phyloP scores from a whole-genome alignment of 495 filamentous ascomycete genomes.

The Xylaria castorea region DNA sequence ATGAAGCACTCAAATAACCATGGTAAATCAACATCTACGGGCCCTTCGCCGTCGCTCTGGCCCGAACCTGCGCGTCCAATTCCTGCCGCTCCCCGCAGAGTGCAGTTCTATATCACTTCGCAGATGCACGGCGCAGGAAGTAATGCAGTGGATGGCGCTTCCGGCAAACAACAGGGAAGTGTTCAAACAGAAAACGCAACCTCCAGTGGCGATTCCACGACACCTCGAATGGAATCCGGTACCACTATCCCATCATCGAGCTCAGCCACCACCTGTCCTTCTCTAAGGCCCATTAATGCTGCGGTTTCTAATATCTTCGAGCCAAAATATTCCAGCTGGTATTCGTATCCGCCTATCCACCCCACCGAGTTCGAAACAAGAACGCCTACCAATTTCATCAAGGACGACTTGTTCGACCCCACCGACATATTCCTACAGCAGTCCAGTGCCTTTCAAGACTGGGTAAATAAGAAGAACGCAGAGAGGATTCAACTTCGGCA shows the following conservation, averaged over 20 bases:
- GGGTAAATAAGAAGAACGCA: constrained; percentile 26
- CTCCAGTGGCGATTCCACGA: not conserved
- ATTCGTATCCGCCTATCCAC: constrained; percentile 23
- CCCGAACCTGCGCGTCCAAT: constrained; percentile 15
- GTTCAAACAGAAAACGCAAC: not conserved
- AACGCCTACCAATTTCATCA: not conserved
- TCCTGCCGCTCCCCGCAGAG: not conserved
- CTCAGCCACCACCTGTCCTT: not conserved
- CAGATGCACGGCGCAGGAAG: not conserved
- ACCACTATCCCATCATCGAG: not conserved
- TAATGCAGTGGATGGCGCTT: not conserved
- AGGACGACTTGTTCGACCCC: not conserved
- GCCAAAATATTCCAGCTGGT: constrained; percentile 18
- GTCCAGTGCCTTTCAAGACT: constrained; percentile 30
- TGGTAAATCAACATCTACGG: not conserved
- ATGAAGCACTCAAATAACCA: not conserved
- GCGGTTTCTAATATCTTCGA: constrained; percentile 8
- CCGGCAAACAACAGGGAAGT: not conserved
- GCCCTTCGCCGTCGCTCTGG: constrained; percentile 19
- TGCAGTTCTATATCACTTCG: not conserved
- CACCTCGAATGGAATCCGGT: not conserved
- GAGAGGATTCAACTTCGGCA: constrained; percentile 20
- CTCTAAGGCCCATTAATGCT: constrained; percentile 3
- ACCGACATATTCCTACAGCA: constrained; percentile 26
- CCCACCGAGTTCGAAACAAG: constrained; percentile 21